A percentile compares a stretch with the other conserved stretches of the same genome.
Conservation (phyloP, 2,329 filamentous ascomycete genomes). For the Sporothrix schenckii region DNA sequence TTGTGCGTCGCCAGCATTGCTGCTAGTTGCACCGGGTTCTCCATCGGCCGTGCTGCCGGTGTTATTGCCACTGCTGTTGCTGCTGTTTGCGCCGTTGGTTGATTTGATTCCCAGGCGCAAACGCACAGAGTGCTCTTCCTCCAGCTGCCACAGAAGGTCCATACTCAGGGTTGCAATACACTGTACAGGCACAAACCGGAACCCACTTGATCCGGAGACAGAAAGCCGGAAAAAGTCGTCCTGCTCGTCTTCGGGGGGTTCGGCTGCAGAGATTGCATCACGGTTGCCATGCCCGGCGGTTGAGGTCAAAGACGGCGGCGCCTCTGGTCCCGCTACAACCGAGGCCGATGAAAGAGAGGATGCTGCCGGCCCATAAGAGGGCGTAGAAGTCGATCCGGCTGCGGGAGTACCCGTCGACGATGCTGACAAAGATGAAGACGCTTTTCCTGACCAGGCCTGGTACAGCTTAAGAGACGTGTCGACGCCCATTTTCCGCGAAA, state of each 20-base stretch:
- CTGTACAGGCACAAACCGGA: conserved; percentile 48
- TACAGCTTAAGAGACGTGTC: conserved; percentile 46
- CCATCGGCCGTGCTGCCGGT: conserved; percentile 2
- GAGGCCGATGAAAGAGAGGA: conserved; percentile 2
- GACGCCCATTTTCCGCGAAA: conserved; percentile 55
- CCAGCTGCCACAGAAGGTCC: conserved; percentile 52
- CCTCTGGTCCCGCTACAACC: background rate
- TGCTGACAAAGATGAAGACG: conserved; percentile 21
- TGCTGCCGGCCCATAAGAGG: background rate
- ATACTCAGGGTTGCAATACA: conserved; percentile 49
- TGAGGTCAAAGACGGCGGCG: background rate
- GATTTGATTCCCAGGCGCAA: conserved; percentile 34
- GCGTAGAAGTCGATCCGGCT: background rate
- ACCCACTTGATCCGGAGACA: conserved; percentile 49
- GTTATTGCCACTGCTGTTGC: conserved; percentile 11
- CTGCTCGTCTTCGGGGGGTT: conserved; percentile 36
- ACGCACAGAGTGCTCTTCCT: conserved; percentile 46
- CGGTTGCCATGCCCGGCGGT: background rate
- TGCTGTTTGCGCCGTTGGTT: background rate
- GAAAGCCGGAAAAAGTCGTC: conserved; percentile 47
- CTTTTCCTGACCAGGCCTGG: conserved; percentile 37
- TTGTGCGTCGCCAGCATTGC: background rate
- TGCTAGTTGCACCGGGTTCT: background rate
- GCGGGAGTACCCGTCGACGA: background rate
- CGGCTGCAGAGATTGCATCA: background rate